Conservation (phyloP, 2,329 filamentous ascomycete genomes). For the Ophiocordyceps camponoti-rufipedis region DNA sequence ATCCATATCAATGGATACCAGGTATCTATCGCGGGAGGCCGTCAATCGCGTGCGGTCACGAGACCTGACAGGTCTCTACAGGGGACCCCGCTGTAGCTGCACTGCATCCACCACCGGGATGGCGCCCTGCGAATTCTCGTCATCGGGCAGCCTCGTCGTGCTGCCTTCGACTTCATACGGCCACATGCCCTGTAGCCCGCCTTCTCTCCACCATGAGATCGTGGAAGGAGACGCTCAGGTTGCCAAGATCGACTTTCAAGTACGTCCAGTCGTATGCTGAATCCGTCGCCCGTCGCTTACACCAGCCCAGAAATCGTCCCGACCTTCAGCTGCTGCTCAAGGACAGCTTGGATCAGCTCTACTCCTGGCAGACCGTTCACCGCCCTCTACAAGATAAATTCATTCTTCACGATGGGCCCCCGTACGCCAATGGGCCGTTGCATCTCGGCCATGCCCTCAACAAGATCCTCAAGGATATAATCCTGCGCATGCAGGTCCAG, state of each 20-base stretch:
- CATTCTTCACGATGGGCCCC: constrained; percentile 83
- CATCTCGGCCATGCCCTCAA: constrained; percentile 93
- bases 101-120: neutral
- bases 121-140: constrained; percentile 7
- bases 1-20: too few relatives aligned
- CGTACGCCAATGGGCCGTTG: constrained; percentile 83
- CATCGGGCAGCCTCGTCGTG: constrained; percentile 7
- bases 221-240: constrained; percentile 57
- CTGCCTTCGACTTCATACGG: neutral
- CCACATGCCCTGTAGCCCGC: neutral
- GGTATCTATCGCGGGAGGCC: too few relatives aligned
- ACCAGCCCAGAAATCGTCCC: constrained; percentile 27
- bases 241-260: constrained; percentile 61
- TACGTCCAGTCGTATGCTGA: constrained; percentile 16
- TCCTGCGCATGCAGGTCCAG: constrained; percentile 63
- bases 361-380: constrained; percentile 60
- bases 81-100: neutral
- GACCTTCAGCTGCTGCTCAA: constrained; percentile 44
- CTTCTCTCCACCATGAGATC: constrained; percentile 26
- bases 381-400: constrained; percentile 44
- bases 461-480: constrained; percentile 92
- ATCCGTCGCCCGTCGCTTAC: constrained; percentile 1
- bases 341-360: constrained; percentile 67
- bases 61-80: neutral
- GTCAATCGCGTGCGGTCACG: neutral